Conservation (phyloP, 2,329 filamentous ascomycete species). For the Cladophialophora yegresii region DNA sequence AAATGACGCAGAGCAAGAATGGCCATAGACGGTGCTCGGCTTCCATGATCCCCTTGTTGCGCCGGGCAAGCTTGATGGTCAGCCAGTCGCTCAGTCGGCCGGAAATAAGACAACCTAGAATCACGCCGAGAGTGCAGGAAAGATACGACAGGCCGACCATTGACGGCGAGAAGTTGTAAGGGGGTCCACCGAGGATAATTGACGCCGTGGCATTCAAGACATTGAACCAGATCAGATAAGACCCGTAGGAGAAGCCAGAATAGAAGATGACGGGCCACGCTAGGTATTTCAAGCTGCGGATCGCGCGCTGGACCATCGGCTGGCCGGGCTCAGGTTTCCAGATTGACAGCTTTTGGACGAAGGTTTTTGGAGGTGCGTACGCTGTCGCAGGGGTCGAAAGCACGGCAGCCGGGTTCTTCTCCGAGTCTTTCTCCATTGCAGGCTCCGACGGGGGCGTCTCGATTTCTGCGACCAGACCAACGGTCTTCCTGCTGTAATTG, state of each 20-base stretch:
- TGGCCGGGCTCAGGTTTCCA: conserved; percentile 21
- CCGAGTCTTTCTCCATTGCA: conserved; percentile 15
- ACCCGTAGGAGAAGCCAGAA: conserved; percentile 46
- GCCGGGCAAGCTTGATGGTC: conserved; percentile 34
- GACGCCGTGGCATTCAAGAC: conserved; percentile 48
- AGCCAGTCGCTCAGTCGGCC: conserved; percentile 37
- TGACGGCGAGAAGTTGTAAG: conserved; percentile 44
- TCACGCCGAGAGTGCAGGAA: conserved; percentile 35
- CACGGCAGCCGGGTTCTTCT: conserved; percentile 2
- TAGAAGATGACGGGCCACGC: conserved; percentile 46
- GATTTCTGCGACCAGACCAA: conserved; percentile 14
- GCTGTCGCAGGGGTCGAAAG: conserved; percentile 1
- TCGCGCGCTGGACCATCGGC: conserved; percentile 21
- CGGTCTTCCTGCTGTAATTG: conserved; percentile 27
- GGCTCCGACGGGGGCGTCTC: conserved; percentile 20
- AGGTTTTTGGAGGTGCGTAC: conserved; percentile 19
- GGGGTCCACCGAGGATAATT: conserved; percentile 42
- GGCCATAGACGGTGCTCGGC: conserved; percentile 39
- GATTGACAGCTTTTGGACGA: conserved; percentile 22
- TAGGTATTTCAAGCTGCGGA: conserved; percentile 26
- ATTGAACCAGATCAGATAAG: conserved; percentile 46
- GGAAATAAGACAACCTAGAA: conserved; percentile 28
- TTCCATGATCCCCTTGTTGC: conserved; percentile 38
- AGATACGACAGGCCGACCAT: conserved; percentile 47
- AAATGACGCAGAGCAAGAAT: conserved; percentile 41